phyloP scores from a whole-genome alignment of 2,329 filamentous ascomycete genomes.

The Stenocarpella maydis region DNA sequence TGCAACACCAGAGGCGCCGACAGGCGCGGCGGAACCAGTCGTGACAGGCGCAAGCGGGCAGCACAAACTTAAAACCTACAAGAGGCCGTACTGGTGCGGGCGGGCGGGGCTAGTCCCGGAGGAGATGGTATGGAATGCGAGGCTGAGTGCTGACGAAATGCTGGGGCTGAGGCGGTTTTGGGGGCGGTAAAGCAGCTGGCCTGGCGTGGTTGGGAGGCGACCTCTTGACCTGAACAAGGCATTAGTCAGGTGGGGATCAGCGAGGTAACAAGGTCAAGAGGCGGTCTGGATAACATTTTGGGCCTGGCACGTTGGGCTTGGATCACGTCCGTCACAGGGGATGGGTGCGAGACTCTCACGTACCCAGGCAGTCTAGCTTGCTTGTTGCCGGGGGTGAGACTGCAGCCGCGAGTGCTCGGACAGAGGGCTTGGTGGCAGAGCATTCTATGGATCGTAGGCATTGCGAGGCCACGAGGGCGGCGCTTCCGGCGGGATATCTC shows the following conservation, averaged over 20 bases:
- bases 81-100: slow-evolving; percentile 1
- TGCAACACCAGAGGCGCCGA: slow-evolving; percentile 17
- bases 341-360: background rate
- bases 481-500: background rate
- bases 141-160: slow-evolving; percentile 27
- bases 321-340: background rate
- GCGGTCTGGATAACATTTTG: slow-evolving; percentile 24
- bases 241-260: slow-evolving; percentile 25
- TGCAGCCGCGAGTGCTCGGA: background rate
- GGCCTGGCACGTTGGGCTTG: background rate
- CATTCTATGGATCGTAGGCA: background rate
- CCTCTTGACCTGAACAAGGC: background rate
- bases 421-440: background rate
- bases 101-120: background rate
- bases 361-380: background rate
- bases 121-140: background rate
- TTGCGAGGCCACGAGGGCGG: background rate
- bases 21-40: background rate
- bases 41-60: background rate
- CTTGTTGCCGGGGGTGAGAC: background rate
- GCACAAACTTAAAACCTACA: background rate
- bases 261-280: slow-evolving; percentile 9
- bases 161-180: slow-evolving; percentile 26
- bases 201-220: background rate
- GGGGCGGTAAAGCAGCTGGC: slow-evolving; percentile 8